Evolutionary conservation across 2,329 filamentous ascomycete genomes (phyloP).

Genomic region (Fusarium compactum): DNA sequence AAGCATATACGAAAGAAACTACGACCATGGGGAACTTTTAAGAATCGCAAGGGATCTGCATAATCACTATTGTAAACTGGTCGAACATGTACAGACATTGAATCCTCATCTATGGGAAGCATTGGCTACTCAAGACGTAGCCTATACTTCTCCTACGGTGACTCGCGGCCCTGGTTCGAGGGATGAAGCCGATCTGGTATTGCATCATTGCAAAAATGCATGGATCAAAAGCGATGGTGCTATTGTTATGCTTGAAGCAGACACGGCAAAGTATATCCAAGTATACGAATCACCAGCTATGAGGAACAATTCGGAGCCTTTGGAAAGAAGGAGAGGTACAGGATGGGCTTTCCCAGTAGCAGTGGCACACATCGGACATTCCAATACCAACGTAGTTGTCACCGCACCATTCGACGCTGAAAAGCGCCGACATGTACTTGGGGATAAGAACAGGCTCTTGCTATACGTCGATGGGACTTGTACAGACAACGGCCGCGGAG

Average conservation of each 20-base stretch:
- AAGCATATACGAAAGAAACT: neutral
- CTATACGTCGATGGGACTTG: neutral
- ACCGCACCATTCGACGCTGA: too few relatives aligned
- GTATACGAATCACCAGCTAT: fast-evolving
- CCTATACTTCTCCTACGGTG: neutral
- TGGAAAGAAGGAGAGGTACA: neutral
- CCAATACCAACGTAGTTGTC: neutral
- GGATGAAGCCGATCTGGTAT: neutral
- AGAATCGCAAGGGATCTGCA: too few relatives aligned
- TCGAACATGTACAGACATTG: fast-evolving
- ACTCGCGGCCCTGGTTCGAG: neutral
- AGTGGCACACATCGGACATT: neutral
- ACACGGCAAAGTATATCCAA: neutral
- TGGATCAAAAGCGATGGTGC: neutral
- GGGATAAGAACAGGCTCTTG: neutral
- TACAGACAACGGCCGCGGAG: neutral
- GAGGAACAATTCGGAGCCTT: fast-evolving
- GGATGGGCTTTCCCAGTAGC: neutral
- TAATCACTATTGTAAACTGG: neutral
- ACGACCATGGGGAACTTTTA: fast-evolving
- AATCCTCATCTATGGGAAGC: neutral
- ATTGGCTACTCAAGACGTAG: neutral
- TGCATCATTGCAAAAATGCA: neutral
- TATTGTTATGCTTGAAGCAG: fast-evolving
- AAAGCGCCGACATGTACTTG: neutral